Base-by-base conservation (phyloP, 2,329 filamentous ascomycete genomes). In the Dactylellina drechsleri region DNA sequence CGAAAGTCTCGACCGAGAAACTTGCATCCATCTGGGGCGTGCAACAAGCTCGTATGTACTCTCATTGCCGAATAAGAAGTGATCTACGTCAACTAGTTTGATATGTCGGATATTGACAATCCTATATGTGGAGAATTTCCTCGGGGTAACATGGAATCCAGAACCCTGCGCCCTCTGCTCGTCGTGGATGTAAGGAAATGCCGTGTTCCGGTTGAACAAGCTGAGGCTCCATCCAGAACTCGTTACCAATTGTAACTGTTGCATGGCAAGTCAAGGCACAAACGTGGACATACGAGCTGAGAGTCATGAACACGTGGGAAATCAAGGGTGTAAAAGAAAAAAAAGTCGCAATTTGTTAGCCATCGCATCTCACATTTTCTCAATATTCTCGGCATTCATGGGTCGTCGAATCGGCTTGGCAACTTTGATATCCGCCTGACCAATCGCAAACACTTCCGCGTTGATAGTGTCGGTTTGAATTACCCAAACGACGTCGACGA, bases 281-380 rank as follows among this genome's bases (percentile, higher is more conserved):
- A 67, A 70, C 66, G 66, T 70, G 66, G 66, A 62, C 62, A 5
- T 36, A 70, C 57, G 66, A 62, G 41, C 31, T 36, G 31, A 4
- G 31, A 36, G 5, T 2, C 31, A 36, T 5, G 54, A 70, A 61
- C 57, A 70, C 66, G 66, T 70, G 66, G 57, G 31, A 56, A 36
- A 10, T 58, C 66, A 57, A 56, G 66, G 41, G 23, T 31, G 20
- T 57, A 62, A 23, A 36, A 36, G 10, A 7, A 36, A 36, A 36
- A 36, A 36, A 36, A 36, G 31, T 36, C 66, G 58, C 59, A 62
- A 70, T 70, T 8, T 62, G 56, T 41, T 40, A 62, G 49, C 26
- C 31, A 36, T 36, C 31, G 31, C 31, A 36, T 36, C 31, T 36
- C 31, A 36, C 31, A 10, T 36, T 36, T 10, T 36, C 31, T 36